Evolutionary conservation across 768 basidiomycete species (phyloP), one percentile per base, ranked within the genome.

Genomic region (Termitomyces sp.): DNA sequence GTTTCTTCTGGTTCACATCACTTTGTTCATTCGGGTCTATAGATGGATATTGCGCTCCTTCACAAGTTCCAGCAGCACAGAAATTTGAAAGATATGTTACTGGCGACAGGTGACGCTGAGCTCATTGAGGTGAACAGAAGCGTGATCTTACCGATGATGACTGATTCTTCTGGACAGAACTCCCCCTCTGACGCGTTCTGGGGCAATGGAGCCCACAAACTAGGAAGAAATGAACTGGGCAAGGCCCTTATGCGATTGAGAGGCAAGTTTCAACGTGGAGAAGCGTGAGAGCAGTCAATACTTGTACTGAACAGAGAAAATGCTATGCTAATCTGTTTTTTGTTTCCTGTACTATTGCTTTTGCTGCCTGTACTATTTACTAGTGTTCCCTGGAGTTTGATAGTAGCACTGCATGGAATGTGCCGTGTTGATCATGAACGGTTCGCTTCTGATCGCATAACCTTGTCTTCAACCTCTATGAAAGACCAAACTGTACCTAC

Each of bases 111-210:
- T 4, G 82, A 86, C 63, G 84, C 82, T 31, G 84, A 86, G 57
- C 80, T 92, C 49, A 73, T 92, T 5, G 90, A 92, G 81, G 89
- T 86, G 37, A 56, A 32, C 7, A 6, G 11, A 34, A 20, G n/a
- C 12, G 6, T 34, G 42, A 20, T 45, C 32, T n/a, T 3, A 34
- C 10, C 42, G 42, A 56, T n/a, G 9, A 20, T 45, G 17, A 20
- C 12, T 56, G 3, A 56, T 6, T 11, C 2, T 34, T n/a, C 8
- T 42, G 4, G 31, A n/a, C 34, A 89, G 88, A 82, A 88, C 66
- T 89, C 87, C 14, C 83, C 85, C 53, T 83, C 83, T 63, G 90
- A 91, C 67, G 75, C 87, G 38, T 90, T 90, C 71, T 91, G 89
- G 88, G 89, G 89, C 10, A 73, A 83, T 61, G 89, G 89, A 1